Conservation (phyloP, 495 filamentous ascomycete genomes). For the Glonium stellatum region DNA sequence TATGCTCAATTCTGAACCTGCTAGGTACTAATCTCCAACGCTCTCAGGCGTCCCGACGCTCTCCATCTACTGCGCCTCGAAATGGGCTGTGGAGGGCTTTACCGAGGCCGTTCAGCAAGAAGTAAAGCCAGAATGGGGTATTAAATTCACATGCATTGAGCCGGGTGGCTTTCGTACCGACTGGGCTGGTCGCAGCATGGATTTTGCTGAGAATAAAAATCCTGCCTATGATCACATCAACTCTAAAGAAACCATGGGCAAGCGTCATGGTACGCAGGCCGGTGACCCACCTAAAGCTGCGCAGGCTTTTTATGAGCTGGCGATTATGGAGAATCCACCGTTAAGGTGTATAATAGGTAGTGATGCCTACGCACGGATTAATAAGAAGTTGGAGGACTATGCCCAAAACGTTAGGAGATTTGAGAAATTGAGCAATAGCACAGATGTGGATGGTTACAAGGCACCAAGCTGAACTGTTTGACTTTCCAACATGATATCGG, state of each 20-base stretch:
- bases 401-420: neutral
- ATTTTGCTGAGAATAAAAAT: slow-evolving; percentile 36
- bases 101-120: slow-evolving; percentile 33
- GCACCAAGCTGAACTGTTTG: neutral
- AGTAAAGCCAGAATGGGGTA: slow-evolving; percentile 38
- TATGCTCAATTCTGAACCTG: neutral
- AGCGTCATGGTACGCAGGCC: slow-evolving; percentile 37
- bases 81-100: slow-evolving; percentile 40
- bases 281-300: slow-evolving; percentile 43
- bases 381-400: neutral
- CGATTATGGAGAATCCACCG: neutral
- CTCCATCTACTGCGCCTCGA: slow-evolving; percentile 38
- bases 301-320: too few species aligned
- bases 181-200: slow-evolving; percentile 34
- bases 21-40: neutral
- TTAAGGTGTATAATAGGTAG: neutral
- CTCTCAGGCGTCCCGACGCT: slow-evolving; percentile 32
- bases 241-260: slow-evolving; percentile 34
- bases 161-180: slow-evolving; percentile 38
- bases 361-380: neutral
- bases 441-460: neutral
- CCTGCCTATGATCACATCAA: slow-evolving; percentile 43
- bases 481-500: too few species aligned
- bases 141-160: slow-evolving; percentile 35
- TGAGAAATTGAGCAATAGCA: neutral